Evolutionary conservation across 208 protist species (phyloP).

Genomic region (Leishmania arabica): DNA sequence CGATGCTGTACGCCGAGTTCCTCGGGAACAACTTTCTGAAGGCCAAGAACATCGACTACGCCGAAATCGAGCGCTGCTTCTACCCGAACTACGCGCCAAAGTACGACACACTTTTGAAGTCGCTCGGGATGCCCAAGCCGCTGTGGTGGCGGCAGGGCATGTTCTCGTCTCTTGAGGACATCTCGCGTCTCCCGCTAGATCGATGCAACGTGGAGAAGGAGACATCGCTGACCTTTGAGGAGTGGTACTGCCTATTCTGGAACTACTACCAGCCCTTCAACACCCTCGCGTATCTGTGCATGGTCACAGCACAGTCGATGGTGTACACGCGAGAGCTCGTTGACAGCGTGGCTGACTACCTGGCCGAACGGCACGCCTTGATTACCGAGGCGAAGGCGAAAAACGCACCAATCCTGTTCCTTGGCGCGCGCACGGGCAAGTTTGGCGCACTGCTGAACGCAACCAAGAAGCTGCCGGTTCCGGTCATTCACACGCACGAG

Average conservation of each 20-base stretch:
- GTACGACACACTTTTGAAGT: constrained; percentile 55
- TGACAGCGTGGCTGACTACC: constrained; percentile 73
- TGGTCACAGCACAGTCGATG: constrained; percentile 76
- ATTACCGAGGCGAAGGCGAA: constrained; percentile 65
- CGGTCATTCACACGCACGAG: constrained; percentile 79
- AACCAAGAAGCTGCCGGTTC: constrained; percentile 77
- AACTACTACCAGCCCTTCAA: constrained; percentile 90
- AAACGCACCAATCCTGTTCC: constrained; percentile 83
- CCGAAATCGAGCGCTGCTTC: constrained; percentile 83
- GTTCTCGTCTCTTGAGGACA: constrained; percentile 80
- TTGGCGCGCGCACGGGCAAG: constrained; percentile 76
- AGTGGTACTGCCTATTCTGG: constrained; percentile 91
- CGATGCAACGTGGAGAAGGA: constrained; percentile 68
- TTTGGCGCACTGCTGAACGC: constrained; percentile 77
- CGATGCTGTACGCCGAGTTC: constrained; percentile 83
- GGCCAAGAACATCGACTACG: constrained; percentile 57
- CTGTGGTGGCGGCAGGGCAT: constrained; percentile 69
- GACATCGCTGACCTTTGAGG: constrained; percentile 68
- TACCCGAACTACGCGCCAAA: constrained; percentile 72
- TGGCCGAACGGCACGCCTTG: constrained; percentile 69
- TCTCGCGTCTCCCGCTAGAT: constrained; percentile 84
- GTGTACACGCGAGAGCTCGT: constrained; percentile 76
- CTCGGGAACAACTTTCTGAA: constrained; percentile 75
- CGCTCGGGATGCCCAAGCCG: constrained; percentile 62
- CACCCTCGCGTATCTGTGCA: constrained; percentile 74